Conservation (phyloP, 2,329 filamentous ascomycete species). For the Diaporthe longicolla region DNA sequence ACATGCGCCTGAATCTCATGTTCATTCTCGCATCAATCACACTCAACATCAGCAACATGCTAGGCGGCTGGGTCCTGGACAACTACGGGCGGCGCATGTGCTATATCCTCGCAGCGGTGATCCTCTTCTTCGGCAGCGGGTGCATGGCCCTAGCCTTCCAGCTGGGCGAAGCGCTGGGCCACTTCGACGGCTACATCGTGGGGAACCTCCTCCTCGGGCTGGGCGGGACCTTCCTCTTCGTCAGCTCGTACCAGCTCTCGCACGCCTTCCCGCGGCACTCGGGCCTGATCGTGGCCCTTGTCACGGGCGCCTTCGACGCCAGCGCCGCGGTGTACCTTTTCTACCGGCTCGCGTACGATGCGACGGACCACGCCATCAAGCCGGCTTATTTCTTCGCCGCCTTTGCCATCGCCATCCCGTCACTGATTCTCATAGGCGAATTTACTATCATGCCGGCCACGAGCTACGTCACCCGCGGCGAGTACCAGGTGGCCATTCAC, state of each 20-base stretch:
- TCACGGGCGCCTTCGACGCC: constrained; percentile 76
- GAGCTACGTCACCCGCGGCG: constrained; percentile 56
- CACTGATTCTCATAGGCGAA: constrained; percentile 55
- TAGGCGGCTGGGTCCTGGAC: constrained; percentile 77
- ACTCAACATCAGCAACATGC: constrained; percentile 76
- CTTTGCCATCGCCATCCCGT: constrained; percentile 56
- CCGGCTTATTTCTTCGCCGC: constrained; percentile 56
- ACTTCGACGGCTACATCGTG: constrained; percentile 71
- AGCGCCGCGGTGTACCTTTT: constrained; percentile 73
- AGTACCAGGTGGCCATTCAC: constrained; percentile 58
- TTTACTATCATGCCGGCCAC: constrained; percentile 56
- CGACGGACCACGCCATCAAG: constrained; percentile 52
- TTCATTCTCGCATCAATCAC: constrained; percentile 61
- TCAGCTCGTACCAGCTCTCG: constrained; percentile 75
- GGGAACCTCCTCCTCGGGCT: constrained; percentile 73
- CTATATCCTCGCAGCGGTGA: constrained; percentile 71
- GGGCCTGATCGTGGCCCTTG: constrained; percentile 71
- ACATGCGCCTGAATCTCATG: constrained; percentile 74
- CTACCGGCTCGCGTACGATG: constrained; percentile 70
- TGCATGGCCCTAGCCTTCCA: constrained; percentile 54
- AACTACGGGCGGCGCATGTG: constrained; percentile 75
- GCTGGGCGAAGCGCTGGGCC: constrained; percentile 21
- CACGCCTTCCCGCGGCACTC: constrained; percentile 74
- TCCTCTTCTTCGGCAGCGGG: constrained; percentile 71
- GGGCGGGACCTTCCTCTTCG: constrained; percentile 75